Percentiles rank a stretch among this genome's conserved stretches.
These are phyloP conservation scores for Mycena galericulata DNA, from an alignment of 768 basidiomycete species.

Conservation along the genomic window DNA sequence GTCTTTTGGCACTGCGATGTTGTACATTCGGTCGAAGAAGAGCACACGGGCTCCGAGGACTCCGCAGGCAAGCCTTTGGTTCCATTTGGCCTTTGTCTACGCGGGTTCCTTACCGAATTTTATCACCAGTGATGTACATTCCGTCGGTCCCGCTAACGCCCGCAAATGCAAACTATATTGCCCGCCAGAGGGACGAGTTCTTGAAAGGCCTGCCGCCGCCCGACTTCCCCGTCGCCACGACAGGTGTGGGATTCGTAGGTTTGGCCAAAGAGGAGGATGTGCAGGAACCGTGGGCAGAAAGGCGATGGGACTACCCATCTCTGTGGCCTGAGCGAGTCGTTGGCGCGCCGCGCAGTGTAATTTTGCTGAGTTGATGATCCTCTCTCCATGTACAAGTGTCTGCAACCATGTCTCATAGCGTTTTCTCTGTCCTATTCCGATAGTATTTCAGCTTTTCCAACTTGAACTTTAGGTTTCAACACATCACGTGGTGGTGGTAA, in stretches of 20 bases:
- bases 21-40: constrained; percentile 45
- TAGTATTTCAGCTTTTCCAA: no score
- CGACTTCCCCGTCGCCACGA: constrained; percentile 69
- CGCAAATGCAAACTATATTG: constrained; percentile 69
- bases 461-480: no score
- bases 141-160: constrained; percentile 77
- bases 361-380: no score
- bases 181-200: constrained; percentile 73
- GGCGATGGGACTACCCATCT: constrained; percentile 55
- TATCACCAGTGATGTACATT: constrained; percentile 78
- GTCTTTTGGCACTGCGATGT: constrained; percentile 73
- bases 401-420: no score
- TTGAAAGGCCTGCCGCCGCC: constrained; percentile 71
- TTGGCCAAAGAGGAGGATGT: constrained; percentile 52
- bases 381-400: no score
- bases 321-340: constrained; percentile 35
- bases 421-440: no score
- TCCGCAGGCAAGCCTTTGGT: constrained; percentile 52
- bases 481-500: no score
- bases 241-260: constrained; percentile 52
- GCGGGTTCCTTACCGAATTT: constrained; percentile 36
- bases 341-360: no score
- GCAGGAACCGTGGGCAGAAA: constrained; percentile 47
- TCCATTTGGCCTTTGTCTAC: no score
- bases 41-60: constrained; percentile 59